Percentiles rank a stretch among this genome's conserved stretches.
phyloP scores from a whole-genome alignment of 1,284 basidiomycete genomes.

The Trametes sp. region DNA sequence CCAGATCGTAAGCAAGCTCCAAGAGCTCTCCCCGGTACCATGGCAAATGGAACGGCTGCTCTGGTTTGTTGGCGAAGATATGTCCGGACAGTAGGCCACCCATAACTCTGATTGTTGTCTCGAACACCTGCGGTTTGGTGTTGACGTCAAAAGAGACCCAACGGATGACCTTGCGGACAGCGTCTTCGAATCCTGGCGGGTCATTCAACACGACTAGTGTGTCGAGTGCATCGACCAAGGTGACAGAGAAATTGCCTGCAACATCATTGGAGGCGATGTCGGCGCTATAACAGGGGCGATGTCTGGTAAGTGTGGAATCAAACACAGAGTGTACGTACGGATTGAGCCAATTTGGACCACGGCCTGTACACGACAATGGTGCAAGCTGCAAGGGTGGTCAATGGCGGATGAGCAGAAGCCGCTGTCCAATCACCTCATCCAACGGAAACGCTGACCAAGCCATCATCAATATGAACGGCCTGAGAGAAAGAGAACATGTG shows the following conservation, averaged over 20 bases:
- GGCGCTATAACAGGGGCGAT: constrained; percentile 47
- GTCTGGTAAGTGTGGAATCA: neutral
- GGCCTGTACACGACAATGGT: constrained; percentile 85
- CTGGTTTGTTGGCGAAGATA: constrained; percentile 73
- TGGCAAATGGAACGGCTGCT: constrained; percentile 74
- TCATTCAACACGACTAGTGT: constrained; percentile 83
- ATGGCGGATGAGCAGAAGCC: neutral
- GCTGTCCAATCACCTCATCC: constrained; percentile 60
- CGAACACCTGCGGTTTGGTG: constrained; percentile 91
- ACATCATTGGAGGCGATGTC: constrained; percentile 85
- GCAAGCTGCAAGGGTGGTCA: constrained; percentile 61
- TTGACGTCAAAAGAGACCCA: constrained; percentile 89
- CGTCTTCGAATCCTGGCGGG: constrained; percentile 73
- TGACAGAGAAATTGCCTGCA: constrained; percentile 85
- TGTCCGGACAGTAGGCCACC: constrained; percentile 91
- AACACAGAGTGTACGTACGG: constrained; percentile 59
- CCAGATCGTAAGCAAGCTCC: constrained; percentile 84
- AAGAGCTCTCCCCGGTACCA: constrained; percentile 83
- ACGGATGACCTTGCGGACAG: constrained; percentile 76
- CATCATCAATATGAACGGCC: neutral
- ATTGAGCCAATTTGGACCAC: constrained; percentile 82
- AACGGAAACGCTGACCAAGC: constrained; percentile 72
- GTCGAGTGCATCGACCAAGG: constrained; percentile 84
- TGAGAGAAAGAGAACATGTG: neutral
- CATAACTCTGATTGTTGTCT: constrained; percentile 89